phyloP scores from a whole-genome alignment of 192 early-diverging fungal species.

The Backusella circina region DNA sequence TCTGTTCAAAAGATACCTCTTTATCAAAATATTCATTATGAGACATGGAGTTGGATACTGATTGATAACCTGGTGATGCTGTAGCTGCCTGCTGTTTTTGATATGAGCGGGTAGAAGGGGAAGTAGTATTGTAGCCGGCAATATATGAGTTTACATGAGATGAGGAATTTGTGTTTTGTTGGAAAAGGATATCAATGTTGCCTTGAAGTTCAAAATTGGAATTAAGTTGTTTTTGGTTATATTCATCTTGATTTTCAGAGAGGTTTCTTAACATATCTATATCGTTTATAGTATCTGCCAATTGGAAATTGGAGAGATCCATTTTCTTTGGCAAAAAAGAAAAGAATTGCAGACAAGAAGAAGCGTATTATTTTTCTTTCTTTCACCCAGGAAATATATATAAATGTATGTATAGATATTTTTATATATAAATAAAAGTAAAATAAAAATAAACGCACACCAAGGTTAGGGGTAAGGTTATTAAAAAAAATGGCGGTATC shows the following conservation, averaged over 20 bases:
- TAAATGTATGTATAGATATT: neutral
- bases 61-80: neutral
- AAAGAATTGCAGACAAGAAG: neutral
- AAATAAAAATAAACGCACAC: neutral
- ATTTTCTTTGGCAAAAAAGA: neutral
- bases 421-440: neutral
- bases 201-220: neutral
- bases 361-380: neutral
- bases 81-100: neutral
- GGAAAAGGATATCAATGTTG: slow-evolving; percentile 4
- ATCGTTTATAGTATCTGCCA: slow-evolving; percentile 10
- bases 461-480: neutral
- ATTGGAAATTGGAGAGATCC: slow-evolving; percentile 13
- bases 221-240: neutral
- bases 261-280: slow-evolving; percentile 12
- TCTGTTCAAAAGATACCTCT: slow-evolving; percentile 8
- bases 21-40: slow-evolving; percentile 20
- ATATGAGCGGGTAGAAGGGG: neutral
- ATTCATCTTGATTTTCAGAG: neutral
- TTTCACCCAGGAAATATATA: neutral
- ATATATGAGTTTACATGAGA: neutral
- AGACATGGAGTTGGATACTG: neutral
- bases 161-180: neutral
- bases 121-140: neutral
- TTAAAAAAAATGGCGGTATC: neutral